Conservation (phyloP, 2,329 filamentous ascomycete genomes). For the Clonostachys chloroleuca region DNA sequence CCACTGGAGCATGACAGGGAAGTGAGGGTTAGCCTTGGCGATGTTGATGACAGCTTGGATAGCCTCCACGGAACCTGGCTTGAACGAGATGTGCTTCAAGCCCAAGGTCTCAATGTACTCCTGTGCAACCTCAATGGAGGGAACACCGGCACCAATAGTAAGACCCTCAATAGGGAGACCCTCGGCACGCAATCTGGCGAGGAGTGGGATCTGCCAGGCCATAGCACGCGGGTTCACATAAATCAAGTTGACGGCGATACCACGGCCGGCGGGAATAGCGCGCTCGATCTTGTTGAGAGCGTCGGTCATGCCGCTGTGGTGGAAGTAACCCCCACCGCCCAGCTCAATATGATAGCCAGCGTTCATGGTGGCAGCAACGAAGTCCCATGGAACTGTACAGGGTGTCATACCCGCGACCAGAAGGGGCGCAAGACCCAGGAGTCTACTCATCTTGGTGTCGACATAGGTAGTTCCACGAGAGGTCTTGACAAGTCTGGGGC, state of each 20-base stretch:
- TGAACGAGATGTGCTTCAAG: conserved; percentile 91
- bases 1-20: conserved; percentile 93
- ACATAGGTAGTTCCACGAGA: conserved; percentile 87
- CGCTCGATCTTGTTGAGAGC: conserved; percentile 83
- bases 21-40: conserved; percentile 86
- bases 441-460: conserved; percentile 91
- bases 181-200: conserved; percentile 74
- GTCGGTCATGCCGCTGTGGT: conserved; percentile 74
- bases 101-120: conserved; percentile 92
- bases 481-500: conserved; percentile 86
- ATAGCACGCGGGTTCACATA: conserved; percentile 88
- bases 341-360: conserved; percentile 93
- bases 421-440: conserved; percentile 79
- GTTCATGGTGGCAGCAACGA: conserved; percentile 88
- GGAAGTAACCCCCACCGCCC: conserved; percentile 86
- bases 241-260: conserved; percentile 86
- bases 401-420: conserved; percentile 96
- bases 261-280: conserved; percentile 76
- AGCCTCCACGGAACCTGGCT: conserved; percentile 83
- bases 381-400: conserved; percentile 84
- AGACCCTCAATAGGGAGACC: conserved; percentile 89
- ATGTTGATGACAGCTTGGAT: conserved; percentile 91
- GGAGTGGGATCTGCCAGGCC: conserved; percentile 86
- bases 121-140: conserved; percentile 87
- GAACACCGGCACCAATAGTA: conserved; percentile 89